Evolutionary conservation across 805 yeast genomes (phyloP).

Genomic region (Sugiyamaella floridensis): DNA sequence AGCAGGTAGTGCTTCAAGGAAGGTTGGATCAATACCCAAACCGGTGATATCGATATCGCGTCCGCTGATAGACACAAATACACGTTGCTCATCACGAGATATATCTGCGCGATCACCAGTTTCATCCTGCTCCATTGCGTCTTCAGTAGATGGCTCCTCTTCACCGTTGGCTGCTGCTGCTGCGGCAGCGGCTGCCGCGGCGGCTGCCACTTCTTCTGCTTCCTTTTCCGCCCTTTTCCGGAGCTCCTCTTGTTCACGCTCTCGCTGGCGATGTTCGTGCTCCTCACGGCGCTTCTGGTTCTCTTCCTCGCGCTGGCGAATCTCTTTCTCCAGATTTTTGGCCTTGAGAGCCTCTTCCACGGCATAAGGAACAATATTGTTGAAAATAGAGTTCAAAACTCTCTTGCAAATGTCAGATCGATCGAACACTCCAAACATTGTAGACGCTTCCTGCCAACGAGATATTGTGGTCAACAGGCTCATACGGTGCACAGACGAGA

Average conservation of each 20-base stretch:
- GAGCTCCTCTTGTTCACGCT: slow-evolving; percentile 25
- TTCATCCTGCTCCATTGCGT: not conserved
- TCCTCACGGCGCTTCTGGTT: slow-evolving; percentile 8
- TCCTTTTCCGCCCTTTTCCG: slow-evolving; percentile 25
- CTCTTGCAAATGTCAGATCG: slow-evolving; percentile 29
- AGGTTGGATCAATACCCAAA: slow-evolving; percentile 87
- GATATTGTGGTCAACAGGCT: slow-evolving; percentile 44
- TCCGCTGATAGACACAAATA: slow-evolving; percentile 68
- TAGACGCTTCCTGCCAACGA: slow-evolving; percentile 60
- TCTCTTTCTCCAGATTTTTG: slow-evolving; percentile 20
- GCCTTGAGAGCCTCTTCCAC: slow-evolving; percentile 23
- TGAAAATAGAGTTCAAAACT: slow-evolving; percentile 21
- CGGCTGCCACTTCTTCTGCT: slow-evolving; percentile 16
- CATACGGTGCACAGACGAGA: slow-evolving; percentile 7
- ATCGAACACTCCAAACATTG: slow-evolving; percentile 43
- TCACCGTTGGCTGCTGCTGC: slow-evolving; percentile 10
- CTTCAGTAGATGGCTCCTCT: not conserved
- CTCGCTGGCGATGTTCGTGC: slow-evolving; percentile 14
- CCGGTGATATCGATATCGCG: slow-evolving; percentile 78
- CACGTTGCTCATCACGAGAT: slow-evolving; percentile 16
- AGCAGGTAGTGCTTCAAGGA: slow-evolving; percentile 82
- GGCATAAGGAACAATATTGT: slow-evolving; percentile 20
- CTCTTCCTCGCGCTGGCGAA: slow-evolving; percentile 27
- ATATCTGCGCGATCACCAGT: not conserved
- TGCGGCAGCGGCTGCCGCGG: slow-evolving; percentile 20